Evolutionary conservation across 2,329 filamentous ascomycete genomes (phyloP).

Genomic region (Fusarium oxysporum): DNA sequence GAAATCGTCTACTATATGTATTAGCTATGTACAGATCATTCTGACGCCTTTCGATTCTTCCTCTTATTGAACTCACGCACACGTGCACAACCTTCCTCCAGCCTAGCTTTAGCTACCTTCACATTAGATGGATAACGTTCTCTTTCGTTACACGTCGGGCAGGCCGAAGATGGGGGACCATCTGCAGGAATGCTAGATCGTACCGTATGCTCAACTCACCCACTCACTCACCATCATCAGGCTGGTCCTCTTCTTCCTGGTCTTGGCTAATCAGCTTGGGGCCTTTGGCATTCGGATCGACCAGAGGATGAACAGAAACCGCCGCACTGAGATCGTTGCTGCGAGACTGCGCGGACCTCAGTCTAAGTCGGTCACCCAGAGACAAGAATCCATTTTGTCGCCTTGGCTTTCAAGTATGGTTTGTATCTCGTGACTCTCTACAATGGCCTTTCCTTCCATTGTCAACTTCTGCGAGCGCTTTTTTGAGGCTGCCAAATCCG

Average conservation of each 20-base stretch:
- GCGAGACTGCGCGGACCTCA: not conserved
- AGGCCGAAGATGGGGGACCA: not conserved
- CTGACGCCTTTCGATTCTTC: accelerated
- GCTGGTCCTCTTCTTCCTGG: accelerated
- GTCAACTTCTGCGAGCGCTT: not conserved
- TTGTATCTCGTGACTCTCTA: not conserved
- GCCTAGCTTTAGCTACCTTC: accelerated
- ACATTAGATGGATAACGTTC: accelerated
- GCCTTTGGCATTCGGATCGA: not conserved
- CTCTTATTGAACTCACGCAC: not conserved
- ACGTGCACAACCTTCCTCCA: accelerated
- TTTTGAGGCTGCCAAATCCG: not conserved
- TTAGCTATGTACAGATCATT: accelerated
- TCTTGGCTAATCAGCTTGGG: accelerated
- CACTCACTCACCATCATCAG: not conserved
- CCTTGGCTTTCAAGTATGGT: not conserved
- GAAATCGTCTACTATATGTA: accelerated
- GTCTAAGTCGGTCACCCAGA: not conserved
- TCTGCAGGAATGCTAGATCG: not conserved
- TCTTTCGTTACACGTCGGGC: accelerated
- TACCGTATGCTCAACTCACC: accelerated
- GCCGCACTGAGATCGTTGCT: accelerated
- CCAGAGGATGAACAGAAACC: not conserved
- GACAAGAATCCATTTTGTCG: not conserved
- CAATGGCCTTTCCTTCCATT: accelerated